Evolutionary conservation across 106 monocot species (phyloP).

Genomic region (Phalaenopsis equestris): DNA sequence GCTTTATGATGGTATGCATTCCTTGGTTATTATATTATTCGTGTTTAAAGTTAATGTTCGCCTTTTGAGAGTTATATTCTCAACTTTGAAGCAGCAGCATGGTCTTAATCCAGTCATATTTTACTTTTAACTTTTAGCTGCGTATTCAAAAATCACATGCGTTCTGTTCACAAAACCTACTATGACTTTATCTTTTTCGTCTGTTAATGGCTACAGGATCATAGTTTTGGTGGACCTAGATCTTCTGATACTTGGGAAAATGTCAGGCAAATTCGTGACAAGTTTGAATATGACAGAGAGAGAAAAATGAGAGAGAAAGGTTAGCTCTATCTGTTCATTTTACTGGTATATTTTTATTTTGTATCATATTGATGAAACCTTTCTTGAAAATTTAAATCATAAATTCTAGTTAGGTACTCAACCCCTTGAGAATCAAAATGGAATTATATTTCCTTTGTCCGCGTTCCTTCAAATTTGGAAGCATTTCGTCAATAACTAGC

Average conservation of each 20-base stretch:
- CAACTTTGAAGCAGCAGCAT: not conserved
- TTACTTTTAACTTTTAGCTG: not conserved
- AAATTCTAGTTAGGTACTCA: not conserved
- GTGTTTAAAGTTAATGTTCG: not conserved
- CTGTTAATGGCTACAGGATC: constrained; percentile 22
- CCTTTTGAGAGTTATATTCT: not conserved
- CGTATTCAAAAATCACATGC: not conserved
- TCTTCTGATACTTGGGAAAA: constrained; percentile 55
- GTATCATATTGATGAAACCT: not conserved
- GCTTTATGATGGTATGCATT: not conserved
- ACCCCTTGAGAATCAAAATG: not conserved
- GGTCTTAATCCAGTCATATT: not conserved
- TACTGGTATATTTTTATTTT: not conserved
- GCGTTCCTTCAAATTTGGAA: not conserved
- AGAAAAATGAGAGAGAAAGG: constrained; percentile 91
- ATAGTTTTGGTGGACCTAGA: constrained; percentile 31
- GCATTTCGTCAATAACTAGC: not conserved
- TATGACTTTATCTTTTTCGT: not conserved
- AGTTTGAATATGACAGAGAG: constrained; percentile 93
- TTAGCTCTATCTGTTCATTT: constrained; percentile 15
- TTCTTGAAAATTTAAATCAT: not conserved
- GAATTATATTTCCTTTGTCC: not conserved
- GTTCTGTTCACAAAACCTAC: not conserved
- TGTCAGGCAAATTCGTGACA: constrained; percentile 73
- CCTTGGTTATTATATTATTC: not conserved